Evolutionary conservation across 306 rosid species (phyloP), one percentile per base, ranked within the genome.

Genomic region (Sesbania bispinosa): DNA sequence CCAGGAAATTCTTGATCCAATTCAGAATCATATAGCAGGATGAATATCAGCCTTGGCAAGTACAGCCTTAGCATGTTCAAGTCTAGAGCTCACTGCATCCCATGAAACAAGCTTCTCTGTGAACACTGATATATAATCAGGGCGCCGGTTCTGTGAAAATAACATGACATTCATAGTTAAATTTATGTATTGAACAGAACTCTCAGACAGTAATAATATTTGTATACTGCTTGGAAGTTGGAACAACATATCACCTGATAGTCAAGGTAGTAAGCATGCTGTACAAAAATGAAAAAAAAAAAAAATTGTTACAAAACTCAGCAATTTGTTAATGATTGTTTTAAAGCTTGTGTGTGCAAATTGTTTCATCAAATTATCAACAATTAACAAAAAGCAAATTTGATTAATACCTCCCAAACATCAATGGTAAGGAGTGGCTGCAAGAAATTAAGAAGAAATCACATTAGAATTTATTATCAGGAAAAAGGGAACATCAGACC

Each of bases 201-300:
- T 35, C 16, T 48, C 1, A 21, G 29, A 58, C 14, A 16, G 39
- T 3, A 35, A 7, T 7, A 2, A 20, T 13, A 4, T 24, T 4
- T 35, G 7, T 32, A 41, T 16, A 30, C 69, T 73, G 60, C 30
- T 74, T 50, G 18, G 24, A 71, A 58, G 24, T 74, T 50, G 18
- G 24, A 71, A 58, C 16, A 10, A 32, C n/a, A 61, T 13, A 85
- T 88, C 67, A 90, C 97, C 97, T 83, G 90, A 76, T 72, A 87
- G 54, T 91, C 96, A 3, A 91, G 92, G 84, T 88, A 91, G 90
- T 91, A 88, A 76, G 97, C 89, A 83, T 91, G 97, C 97, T 88
- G 97, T 61, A 76, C 38, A 75, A 58, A 76, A 78, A 77, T 14
- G 43, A 46, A 19, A 62, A 38, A 30, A 61, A 52, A 2, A 18